Base-by-base conservation (phyloP, 2,329 filamentous ascomycete genomes). In the Myrmaecium sp. region DNA sequence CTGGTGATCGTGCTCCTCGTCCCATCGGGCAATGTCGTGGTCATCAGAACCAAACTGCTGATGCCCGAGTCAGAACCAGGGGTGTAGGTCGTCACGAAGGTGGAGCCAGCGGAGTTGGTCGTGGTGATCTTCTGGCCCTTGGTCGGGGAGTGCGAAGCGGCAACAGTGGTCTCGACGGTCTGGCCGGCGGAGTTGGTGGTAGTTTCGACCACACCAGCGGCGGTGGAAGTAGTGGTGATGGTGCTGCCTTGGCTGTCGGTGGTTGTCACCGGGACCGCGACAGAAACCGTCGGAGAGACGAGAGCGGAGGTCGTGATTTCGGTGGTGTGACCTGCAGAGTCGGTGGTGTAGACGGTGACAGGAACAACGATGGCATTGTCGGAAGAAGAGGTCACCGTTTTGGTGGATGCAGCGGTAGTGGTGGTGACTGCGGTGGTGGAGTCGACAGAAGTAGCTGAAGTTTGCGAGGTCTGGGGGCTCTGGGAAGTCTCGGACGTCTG, bases 21-120 rank as follows among this genome's bases (percentile, higher is more conserved):
- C 6, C 49, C 49, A 21, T 46, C 34, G 0, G 36, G 25, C 9
- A 43, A 42, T 5, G 44, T 51, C 8, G 47, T 49, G 1, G 47
- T 51, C 19, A 46, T 30, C 3, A 60, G 35, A 16, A 52, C 44
- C 15, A 62, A 33, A 24, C 44, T 43, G 34, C 43, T 52, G 12
- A 62, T 50, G 6, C 34, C 39, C 12, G 49, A 55, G 23, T 49
- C 56, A 20, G 7, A n/a, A 24, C 38, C 44, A 4, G 58, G 58
- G 1, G 57, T 60, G 36, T 54, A 60, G 2, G 59, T 63, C 3
- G 58, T 57, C 26, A 58, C 34, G 29, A 61, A 49, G 3, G 54
- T 54, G 19, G 39, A 33, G 14, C 58, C 58, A 5, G 33, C 14
- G 2, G 35, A 40, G 33, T 62, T 44, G 7, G 56, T 62, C 10